Conservation (phyloP, 495 filamentous ascomycete genomes). For the Margaritispora aquatica region DNA sequence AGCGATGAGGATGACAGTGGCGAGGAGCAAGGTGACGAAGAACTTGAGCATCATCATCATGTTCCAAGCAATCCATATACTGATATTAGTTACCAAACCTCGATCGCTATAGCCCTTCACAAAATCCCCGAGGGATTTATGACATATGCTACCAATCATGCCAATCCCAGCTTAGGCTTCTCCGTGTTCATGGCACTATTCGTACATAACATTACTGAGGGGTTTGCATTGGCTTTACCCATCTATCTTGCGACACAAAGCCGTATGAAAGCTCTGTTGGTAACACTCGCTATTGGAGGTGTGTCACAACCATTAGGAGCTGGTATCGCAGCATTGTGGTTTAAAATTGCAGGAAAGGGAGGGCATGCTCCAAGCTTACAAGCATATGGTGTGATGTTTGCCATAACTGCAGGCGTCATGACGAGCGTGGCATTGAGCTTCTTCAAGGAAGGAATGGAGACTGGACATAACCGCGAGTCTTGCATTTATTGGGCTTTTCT, state of each 20-base stretch:
- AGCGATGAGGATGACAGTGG: not conserved
- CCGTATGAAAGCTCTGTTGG: slow-evolving; percentile 72
- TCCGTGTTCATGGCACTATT: slow-evolving; percentile 92
- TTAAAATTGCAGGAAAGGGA: slow-evolving; percentile 49
- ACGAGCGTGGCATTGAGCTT: slow-evolving; percentile 83
- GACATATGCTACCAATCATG: slow-evolving; percentile 96
- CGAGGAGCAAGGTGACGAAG: slow-evolving; percentile 14
- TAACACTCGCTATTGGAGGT: slow-evolving; percentile 78
- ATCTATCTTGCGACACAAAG: slow-evolving; percentile 81
- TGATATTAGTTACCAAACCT: slow-evolving; percentile 87
- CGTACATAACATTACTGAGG: slow-evolving; percentile 96
- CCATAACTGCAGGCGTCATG: slow-evolving; percentile 90
- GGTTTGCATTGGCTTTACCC: slow-evolving; percentile 88
- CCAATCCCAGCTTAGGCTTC: slow-evolving; percentile 78
- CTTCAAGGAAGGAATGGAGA: slow-evolving; percentile 74
- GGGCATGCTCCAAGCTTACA: slow-evolving; percentile 50
- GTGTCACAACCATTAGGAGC: slow-evolving; percentile 83
- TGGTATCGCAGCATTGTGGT: slow-evolving; percentile 76
- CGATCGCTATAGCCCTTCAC: slow-evolving; percentile 89
- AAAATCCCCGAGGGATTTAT: slow-evolving; percentile 98
- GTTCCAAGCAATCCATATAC: slow-evolving; percentile 94
- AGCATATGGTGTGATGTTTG: slow-evolving; percentile 86
- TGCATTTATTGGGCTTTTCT: slow-evolving; percentile 81
- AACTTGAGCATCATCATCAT: slow-evolving; percentile 78
- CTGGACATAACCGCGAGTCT: slow-evolving; percentile 73